A percentile compares a stretch with the other conserved stretches of the same genome.
Conservation (phyloP, 108 stramenopile genomes). For the Mayamaea pseudoterrestris region DNA sequence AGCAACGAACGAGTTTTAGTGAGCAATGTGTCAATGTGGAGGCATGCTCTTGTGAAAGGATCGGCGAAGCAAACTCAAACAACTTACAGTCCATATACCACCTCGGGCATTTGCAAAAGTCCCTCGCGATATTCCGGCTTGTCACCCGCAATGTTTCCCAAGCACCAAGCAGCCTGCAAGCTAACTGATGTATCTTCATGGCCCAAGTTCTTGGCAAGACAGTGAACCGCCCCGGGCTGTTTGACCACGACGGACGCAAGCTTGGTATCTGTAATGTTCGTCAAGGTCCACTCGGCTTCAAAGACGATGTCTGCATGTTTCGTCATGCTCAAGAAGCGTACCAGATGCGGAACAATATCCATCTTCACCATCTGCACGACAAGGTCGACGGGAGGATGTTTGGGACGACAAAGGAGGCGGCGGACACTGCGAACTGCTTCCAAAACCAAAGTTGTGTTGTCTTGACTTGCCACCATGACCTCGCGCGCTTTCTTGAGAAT, state of each 20-base stretch:
- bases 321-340: constrained; percentile 41
- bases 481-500: constrained; percentile 34
- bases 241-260: constrained; percentile 48
- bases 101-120: constrained; percentile 50
- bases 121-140: constrained; percentile 51
- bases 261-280: constrained; percentile 86
- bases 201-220: constrained; percentile 50
- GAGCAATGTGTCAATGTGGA: no score
- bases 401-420: constrained; percentile 70
- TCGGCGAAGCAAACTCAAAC: constrained; percentile 29
- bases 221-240: constrained; percentile 57
- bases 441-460: constrained; percentile 18
- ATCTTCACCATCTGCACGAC: constrained; percentile 51
- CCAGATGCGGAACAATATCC: constrained; percentile 61
- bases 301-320: constrained; percentile 54
- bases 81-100: constrained; percentile 23
- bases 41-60: constrained; percentile 55
- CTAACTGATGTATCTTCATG: constrained; percentile 65
- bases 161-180: constrained; percentile 92
- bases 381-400: constrained; percentile 82
- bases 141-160: constrained; percentile 95
- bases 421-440: constrained; percentile 57
- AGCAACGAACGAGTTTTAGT: no score
- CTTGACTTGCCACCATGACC: constrained; percentile 21
- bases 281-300: constrained; percentile 92